Base-by-base conservation (phyloP, 768 basidiomycete species). In the Hortiboletus campestris region DNA sequence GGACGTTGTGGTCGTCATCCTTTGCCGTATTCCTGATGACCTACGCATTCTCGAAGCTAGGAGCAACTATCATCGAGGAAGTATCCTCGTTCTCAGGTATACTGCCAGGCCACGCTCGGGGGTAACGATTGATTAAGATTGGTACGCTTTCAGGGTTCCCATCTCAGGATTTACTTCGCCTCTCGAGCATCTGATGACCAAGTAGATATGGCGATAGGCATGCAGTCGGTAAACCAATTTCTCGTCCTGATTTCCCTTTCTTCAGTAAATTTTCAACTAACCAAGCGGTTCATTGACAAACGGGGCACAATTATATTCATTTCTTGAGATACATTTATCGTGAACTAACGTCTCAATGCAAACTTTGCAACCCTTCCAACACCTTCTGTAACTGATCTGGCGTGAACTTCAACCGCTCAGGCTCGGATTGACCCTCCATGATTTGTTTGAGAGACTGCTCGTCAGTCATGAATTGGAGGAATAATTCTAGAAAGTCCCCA, bases 401-500 rank as follows among this genome's bases (percentile, higher is more conserved):
- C 1, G 81, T 65, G 39, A 82, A 63, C 13, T 72, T 75, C 17
- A 92, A 67, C 34, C 72, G 72, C 70, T 92, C 88, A 3, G 82
- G 81, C 48, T 82, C 78, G 51, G 74, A 83, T 17, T 75, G 71
- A 10, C 89, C 90, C 29, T 74, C 64, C 60, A 86, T 71, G 11
- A 90, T 81, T 55, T 76, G 72, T 49, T 78, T 69, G n/a, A 84
- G 71, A 22, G 77, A 69, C 6, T 74, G 64, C 1, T 77, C 70
- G 19, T 78, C 72, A 13, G 63, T 67, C 36, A 65, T 66, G 46
- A 78, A 74, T 17, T 70, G 71, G 49, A 86, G 75, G 68, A 89
- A 84, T 19, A 75, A 72, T 69, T 94, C 90, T 19, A 97, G 66
- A 59, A 94, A 89, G 65, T 91, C 88, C 2, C 94, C 94, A 57